These are phyloP conservation scores for Amanita subjunquillea DNA, from an alignment of 768 basidiomycete species.

Conservation along the genomic window DNA sequence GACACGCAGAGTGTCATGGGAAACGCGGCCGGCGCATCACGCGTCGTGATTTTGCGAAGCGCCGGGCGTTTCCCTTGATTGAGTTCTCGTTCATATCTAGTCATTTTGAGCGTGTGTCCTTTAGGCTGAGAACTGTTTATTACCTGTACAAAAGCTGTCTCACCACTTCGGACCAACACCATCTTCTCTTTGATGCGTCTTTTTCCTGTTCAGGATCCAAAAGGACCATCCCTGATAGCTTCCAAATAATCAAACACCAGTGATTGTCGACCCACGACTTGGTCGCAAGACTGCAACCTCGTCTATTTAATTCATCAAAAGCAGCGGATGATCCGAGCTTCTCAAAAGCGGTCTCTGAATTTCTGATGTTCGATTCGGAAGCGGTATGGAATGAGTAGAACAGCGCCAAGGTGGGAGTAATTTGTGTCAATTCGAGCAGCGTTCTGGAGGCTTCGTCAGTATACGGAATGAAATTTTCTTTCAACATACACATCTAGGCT, in stretches of 20 bases:
- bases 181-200: slow-evolving; percentile 39
- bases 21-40: slow-evolving; percentile 66
- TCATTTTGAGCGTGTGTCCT: neutral
- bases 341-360: slow-evolving; percentile 9
- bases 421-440: slow-evolving; percentile 37
- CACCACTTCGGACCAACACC: slow-evolving; percentile 79
- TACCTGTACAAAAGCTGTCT: slow-evolving; percentile 83
- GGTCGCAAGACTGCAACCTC: slow-evolving; percentile 61
- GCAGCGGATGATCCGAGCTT: slow-evolving; percentile 43
- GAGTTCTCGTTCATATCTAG: slow-evolving; percentile 83
- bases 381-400: slow-evolving; percentile 50
- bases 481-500: slow-evolving; percentile 36
- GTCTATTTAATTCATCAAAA: slow-evolving; percentile 38
- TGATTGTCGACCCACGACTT: slow-evolving; percentile 87
- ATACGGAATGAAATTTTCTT: slow-evolving; percentile 26
- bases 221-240: slow-evolving; percentile 75
- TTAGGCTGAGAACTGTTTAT: slow-evolving; percentile 6
- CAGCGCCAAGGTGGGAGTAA: slow-evolving; percentile 42
- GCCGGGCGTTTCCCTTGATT: slow-evolving; percentile 72
- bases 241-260: slow-evolving; percentile 89
- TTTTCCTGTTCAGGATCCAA: slow-evolving; percentile 56
- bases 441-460: slow-evolving; percentile 26
- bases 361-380: slow-evolving; percentile 9
- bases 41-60: slow-evolving; percentile 71
- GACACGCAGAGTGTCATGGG: slow-evolving; percentile 87